Evolutionary conservation across 148 eudicot species (phyloP).

Genomic region (Rhododendron kiyosumense): DNA sequence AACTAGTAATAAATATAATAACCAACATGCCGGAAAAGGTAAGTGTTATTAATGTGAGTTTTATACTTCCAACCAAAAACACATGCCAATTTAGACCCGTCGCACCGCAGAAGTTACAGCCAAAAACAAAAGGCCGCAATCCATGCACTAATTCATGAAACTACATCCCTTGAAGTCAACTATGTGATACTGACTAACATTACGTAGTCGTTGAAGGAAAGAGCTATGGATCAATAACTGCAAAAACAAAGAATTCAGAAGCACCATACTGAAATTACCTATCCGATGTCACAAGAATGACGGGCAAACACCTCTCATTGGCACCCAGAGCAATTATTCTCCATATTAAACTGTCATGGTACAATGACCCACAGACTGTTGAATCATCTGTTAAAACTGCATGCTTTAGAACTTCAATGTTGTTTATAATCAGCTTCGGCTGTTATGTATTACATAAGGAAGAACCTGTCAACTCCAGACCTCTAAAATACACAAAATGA

Average conservation of each 20-base stretch:
- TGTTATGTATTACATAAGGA: constrained; percentile 25
- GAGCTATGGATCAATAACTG: background rate
- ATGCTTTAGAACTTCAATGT: constrained; percentile 74
- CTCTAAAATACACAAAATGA: background rate
- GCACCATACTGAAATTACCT: constrained; percentile 41
- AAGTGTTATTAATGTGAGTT: background rate
- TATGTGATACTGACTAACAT: background rate
- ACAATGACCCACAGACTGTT: constrained; percentile 60
- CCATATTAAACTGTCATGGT: constrained; percentile 95
- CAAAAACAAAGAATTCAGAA: background rate
- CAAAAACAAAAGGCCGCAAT: background rate
- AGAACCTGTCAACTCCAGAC: constrained; percentile 2
- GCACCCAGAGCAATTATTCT: constrained; percentile 82
- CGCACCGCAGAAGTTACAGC: background rate
- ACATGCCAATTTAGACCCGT: background rate
- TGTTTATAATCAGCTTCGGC: constrained; percentile 96
- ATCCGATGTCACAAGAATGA: constrained; percentile 82
- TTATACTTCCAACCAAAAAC: background rate
- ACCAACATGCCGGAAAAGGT: background rate
- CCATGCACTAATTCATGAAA: background rate
- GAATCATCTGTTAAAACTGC: constrained; percentile 58
- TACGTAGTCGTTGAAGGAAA: background rate
- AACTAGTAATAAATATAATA: background rate
- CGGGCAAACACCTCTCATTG: constrained; percentile 85
- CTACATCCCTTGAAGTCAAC: background rate